Conservation (phyloP, 1,284 basidiomycete species). For the Ganoderma multipileum region DNA sequence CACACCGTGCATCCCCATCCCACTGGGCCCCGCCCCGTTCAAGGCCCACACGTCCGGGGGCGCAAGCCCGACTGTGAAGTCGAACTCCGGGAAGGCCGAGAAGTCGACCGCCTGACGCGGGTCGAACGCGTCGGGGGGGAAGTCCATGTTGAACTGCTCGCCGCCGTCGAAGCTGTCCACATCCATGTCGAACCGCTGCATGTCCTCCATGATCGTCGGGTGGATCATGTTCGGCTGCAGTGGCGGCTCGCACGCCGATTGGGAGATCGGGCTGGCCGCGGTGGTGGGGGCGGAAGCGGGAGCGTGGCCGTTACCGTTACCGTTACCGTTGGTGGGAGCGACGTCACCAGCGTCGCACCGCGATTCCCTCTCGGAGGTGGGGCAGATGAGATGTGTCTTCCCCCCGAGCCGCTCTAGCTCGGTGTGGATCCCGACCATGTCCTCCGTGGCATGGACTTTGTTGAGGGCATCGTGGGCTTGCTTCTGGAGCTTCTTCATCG, state of each 20-base stretch:
- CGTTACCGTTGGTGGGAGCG: no score
- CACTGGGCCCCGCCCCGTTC: neutral
- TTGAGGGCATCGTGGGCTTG: constrained; percentile 60
- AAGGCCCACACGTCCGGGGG: neutral
- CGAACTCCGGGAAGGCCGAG: constrained; percentile 30
- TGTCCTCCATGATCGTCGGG: constrained; percentile 51
- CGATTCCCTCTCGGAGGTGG: constrained; percentile 7
- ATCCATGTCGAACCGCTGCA: constrained; percentile 46
- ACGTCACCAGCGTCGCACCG: neutral
- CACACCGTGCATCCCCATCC: neutral
- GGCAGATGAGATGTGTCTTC: constrained; percentile 51
- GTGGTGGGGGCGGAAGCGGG: neutral
- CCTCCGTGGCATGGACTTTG: constrained; percentile 40
- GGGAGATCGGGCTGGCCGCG: neutral
- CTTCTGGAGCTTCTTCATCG: constrained; percentile 54
- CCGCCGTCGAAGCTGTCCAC: constrained; percentile 11
- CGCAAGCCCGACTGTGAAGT: constrained; percentile 16
- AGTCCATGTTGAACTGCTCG: constrained; percentile 33
- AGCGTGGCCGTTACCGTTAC: neutral
- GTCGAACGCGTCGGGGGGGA: constrained; percentile 33
- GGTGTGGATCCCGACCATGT: constrained; percentile 41
- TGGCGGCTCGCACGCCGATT: constrained; percentile 12
- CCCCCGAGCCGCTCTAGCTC: constrained; percentile 72
- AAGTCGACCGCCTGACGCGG: constrained; percentile 25
- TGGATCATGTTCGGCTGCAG: constrained; percentile 42